These are phyloP conservation scores for Pleurotus eryngii DNA, from an alignment of 768 basidiomycete species.

Conservation along the genomic window DNA sequence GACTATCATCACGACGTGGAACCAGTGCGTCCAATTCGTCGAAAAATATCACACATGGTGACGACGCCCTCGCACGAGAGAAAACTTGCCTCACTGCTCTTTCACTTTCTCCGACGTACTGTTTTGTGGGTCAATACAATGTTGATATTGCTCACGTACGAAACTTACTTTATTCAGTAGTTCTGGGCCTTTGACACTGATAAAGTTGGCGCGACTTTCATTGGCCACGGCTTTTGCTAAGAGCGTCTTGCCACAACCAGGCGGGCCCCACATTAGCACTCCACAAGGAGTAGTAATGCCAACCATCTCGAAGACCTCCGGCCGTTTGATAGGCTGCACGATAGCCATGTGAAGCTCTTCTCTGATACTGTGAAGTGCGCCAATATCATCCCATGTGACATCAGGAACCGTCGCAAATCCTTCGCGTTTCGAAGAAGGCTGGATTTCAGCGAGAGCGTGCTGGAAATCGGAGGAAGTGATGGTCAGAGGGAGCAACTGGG, in stretches of 20 bases:
- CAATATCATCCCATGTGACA: constrained; percentile 92
- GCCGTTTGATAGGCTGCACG: constrained; percentile 88
- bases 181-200: constrained; percentile 97
- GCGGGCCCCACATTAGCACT: constrained; percentile 97
- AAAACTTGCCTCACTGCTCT: constrained; percentile 94
- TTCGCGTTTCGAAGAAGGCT: constrained; percentile 96
- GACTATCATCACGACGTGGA: constrained; percentile 82
- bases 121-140: background rate
- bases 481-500: constrained; percentile 77
- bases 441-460: constrained; percentile 80
- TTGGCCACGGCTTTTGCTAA: constrained; percentile 99
- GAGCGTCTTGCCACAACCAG: constrained; percentile 96
- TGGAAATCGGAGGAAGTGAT: constrained; percentile 82
- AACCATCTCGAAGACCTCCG: constrained; percentile 83
- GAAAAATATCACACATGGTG: constrained; percentile 94
- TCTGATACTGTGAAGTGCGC: constrained; percentile 81
- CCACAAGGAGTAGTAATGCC: constrained; percentile 93
- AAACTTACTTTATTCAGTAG: constrained; percentile 84
- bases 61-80: constrained; percentile 86
- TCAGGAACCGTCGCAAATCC: constrained; percentile 97
- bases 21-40: constrained; percentile 94
- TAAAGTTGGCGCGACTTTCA: constrained; percentile 93
- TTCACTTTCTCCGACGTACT: constrained; percentile 99
- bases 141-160: background rate
- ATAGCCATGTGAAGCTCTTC: constrained; percentile 98